These are phyloP conservation scores for Cutaneotrichosporon sp. DNA, from an alignment of 1,284 basidiomycete species.

Conservation along the genomic window DNA sequence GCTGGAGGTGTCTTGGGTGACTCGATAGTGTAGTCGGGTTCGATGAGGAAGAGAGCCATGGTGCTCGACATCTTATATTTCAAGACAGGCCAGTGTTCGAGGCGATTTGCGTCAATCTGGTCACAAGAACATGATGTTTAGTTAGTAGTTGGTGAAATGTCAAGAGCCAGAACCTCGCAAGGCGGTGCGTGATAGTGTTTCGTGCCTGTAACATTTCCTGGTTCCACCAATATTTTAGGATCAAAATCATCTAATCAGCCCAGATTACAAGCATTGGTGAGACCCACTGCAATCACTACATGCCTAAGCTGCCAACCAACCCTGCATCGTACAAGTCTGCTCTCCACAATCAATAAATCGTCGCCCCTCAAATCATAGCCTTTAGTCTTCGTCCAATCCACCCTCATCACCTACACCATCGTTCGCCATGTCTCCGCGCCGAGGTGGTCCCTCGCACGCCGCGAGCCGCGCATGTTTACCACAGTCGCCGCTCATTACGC, in stretches of 20 bases:
- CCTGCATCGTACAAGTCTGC: neutral
- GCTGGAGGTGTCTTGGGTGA: neutral
- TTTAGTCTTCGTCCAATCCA: neutral
- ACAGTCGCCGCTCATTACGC: neutral
- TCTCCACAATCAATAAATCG: neutral
- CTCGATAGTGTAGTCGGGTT: neutral
- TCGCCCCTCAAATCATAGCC: neutral
- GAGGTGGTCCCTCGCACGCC: neutral
- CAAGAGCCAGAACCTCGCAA: too few relatives aligned
- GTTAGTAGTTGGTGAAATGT: too few relatives aligned
- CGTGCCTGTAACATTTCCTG: too few relatives aligned
- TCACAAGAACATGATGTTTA: neutral
- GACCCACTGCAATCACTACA: too few relatives aligned
- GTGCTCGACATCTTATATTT: neutral
- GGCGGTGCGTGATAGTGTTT: too few relatives aligned
- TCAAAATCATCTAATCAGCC: too few relatives aligned
- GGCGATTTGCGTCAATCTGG: neutral
- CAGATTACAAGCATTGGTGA: too few relatives aligned
- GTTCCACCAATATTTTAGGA: too few relatives aligned
- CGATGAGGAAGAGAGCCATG: neutral
- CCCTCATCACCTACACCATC: neutral
- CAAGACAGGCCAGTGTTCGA: neutral
- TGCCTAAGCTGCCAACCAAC: too few relatives aligned
- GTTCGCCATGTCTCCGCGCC: neutral
- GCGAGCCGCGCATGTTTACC: neutral